These are phyloP conservation scores for Gilbertella persicaria DNA, from an alignment of 371 early-diverging fungal species.

Conservation along the genomic window DNA sequence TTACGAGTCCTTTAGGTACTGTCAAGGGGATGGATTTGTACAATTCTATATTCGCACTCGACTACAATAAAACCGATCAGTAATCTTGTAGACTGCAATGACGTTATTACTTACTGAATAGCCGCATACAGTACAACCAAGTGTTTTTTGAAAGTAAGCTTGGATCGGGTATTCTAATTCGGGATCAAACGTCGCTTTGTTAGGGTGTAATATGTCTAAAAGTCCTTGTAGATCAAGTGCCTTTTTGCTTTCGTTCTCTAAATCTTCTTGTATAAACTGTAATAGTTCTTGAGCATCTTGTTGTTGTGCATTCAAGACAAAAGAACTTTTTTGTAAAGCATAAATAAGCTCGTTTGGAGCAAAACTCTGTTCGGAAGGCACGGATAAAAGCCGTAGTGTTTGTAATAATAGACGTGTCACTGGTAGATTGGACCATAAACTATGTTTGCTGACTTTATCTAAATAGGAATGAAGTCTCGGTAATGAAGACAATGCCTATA, in stretches of 20 bases:
- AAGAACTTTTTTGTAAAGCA: slow-evolving; percentile 17
- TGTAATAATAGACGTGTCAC: slow-evolving; percentile 37
- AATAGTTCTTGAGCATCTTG: slow-evolving; percentile 95
- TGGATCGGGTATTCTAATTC: slow-evolving; percentile 60
- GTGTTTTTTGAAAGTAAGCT: slow-evolving; percentile 70
- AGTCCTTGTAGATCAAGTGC: slow-evolving; percentile 18
- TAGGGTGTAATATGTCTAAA: slow-evolving; percentile 7
- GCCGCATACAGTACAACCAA: slow-evolving; percentile 77
- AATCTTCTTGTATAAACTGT: slow-evolving; percentile 72
- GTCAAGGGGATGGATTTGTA: slow-evolving; percentile 53
- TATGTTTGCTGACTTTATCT: slow-evolving; percentile 15
- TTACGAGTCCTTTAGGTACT: slow-evolving; percentile 62
- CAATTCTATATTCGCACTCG: not conserved
- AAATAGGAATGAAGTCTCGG: slow-evolving; percentile 38
- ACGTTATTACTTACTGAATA: slow-evolving; percentile 54
- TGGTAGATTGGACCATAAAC: slow-evolving; percentile 18
- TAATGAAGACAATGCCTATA: slow-evolving; percentile 53
- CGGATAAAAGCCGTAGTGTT: slow-evolving; percentile 32
- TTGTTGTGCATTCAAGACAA: slow-evolving; percentile 68
- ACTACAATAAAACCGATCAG: slow-evolving; percentile 2
- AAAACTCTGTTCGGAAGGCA: slow-evolving; percentile 32
- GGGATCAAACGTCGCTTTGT: not conserved
- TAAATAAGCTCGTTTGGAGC: slow-evolving; percentile 34
- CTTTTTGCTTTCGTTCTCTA: slow-evolving; percentile 65
- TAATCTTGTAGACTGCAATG: not conserved